Percentiles rank a stretch among this genome's conserved stretches.
Conservation (phyloP, 2,329 filamentous ascomycete species). For the Pyrenophora teres region DNA sequence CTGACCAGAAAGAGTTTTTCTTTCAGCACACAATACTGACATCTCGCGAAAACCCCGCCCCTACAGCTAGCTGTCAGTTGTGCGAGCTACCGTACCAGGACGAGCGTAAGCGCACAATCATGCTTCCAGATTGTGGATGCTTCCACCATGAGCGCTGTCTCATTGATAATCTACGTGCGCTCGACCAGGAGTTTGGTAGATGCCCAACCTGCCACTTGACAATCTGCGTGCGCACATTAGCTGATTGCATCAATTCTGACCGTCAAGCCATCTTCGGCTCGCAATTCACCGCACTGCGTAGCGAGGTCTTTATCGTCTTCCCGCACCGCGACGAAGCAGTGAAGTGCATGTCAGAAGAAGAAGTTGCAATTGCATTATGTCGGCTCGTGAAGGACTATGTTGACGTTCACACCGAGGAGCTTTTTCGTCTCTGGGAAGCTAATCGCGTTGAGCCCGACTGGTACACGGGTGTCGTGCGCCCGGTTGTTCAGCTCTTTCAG, state of each 20-base stretch:
- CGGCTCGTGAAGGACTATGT: constrained; percentile 20
- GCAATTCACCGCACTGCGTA: constrained; percentile 1
- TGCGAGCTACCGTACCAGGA: constrained; percentile 3
- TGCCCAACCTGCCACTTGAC: constrained; percentile 12
- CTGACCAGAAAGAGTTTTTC: constrained; percentile 6
- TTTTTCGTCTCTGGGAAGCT: constrained; percentile 5
- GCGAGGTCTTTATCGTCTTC: constrained; percentile 10
- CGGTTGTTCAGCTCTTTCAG: constrained; percentile 11
- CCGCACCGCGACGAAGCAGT: constrained; percentile 4
- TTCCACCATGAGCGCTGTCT: constrained; percentile 11
- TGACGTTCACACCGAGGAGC: constrained; percentile 14
- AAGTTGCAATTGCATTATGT: constrained; percentile 13
- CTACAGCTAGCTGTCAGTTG: constrained; percentile 1
- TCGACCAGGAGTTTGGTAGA: constrained; percentile 4
- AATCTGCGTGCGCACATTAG: constrained; percentile 10
- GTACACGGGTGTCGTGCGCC: constrained; percentile 6
- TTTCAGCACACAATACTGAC: constrained; percentile 1
- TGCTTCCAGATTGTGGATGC: constrained; percentile 3
- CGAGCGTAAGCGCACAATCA: not conserved
- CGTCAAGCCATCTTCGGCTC: constrained; percentile 16
- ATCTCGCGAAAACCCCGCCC: constrained; percentile 1
- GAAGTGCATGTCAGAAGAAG: constrained; percentile 13
- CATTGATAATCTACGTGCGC: not conserved
- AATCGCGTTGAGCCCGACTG: constrained; percentile 12
- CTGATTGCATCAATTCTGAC: constrained; percentile 16